phyloP scores from a whole-genome alignment of 495 filamentous ascomycete genomes.

The Aspergillus panamensis region DNA sequence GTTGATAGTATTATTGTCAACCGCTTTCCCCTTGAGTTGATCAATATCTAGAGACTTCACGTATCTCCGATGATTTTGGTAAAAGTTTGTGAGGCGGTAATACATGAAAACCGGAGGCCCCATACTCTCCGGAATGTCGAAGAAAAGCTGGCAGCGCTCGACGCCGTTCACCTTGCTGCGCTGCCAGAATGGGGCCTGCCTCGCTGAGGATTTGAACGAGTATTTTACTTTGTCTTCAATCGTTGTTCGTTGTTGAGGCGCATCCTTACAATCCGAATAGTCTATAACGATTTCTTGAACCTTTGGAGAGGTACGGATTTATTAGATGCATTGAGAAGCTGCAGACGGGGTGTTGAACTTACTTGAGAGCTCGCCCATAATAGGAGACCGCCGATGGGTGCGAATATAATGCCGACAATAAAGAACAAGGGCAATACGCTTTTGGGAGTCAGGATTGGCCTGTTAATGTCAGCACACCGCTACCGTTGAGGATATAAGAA shows the following conservation, averaged over 20 bases:
- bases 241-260: conserved; percentile 22
- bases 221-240: conserved; percentile 57
- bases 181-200: conserved; percentile 40
- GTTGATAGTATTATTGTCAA: conserved; percentile 57
- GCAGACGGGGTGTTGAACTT: conserved; percentile 13
- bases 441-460: conserved; percentile 89
- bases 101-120: conserved; percentile 81
- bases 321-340: conserved; percentile 10
- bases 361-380: conserved; percentile 79
- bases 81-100: conserved; percentile 96
- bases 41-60: conserved; percentile 80
- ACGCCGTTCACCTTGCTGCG: conserved; percentile 19
- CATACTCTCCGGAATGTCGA: conserved; percentile 74
- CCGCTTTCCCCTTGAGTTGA: conserved; percentile 73
- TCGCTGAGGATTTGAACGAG: conserved; percentile 57
- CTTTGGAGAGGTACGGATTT: conserved; percentile 39
- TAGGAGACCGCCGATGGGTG: conserved; percentile 78
- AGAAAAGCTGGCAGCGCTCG: conserved; percentile 62
- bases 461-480: conserved; percentile 26
- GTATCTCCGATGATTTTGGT: conserved; percentile 97
- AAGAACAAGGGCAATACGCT: conserved; percentile 91
- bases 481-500: neutral
- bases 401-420: conserved; percentile 79
- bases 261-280: conserved; percentile 74
- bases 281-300: conserved; percentile 89